Conservation (phyloP, 805 yeast genomes). For the Kurtzmaniella fragi region DNA sequence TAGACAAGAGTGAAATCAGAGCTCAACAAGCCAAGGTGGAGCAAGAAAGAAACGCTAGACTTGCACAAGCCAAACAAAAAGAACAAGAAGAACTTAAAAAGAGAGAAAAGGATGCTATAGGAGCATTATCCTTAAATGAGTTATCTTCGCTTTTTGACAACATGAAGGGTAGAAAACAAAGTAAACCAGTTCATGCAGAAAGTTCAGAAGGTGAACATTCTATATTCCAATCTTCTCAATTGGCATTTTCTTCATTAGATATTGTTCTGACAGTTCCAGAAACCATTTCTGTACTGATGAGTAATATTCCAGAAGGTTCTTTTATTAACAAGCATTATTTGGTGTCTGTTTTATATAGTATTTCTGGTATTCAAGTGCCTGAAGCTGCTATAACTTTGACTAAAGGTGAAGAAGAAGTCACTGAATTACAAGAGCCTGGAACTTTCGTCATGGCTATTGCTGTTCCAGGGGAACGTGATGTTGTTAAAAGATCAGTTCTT, state of each 20-base stretch:
- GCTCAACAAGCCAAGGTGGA: slow-evolving; percentile 1
- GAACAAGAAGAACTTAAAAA: slow-evolving; percentile 5
- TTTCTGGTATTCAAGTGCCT: slow-evolving; percentile 30
- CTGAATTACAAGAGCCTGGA: slow-evolving; percentile 20
- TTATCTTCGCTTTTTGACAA: slow-evolving; percentile 30
- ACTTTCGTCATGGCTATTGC: slow-evolving; percentile 21
- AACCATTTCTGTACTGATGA: slow-evolving; percentile 13
- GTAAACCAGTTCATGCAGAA: slow-evolving; percentile 2
- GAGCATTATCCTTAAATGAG: slow-evolving; percentile 34
- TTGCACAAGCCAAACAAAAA: slow-evolving; percentile 5
- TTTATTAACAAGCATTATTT: slow-evolving; percentile 19
- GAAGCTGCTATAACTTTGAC: slow-evolving; percentile 14
- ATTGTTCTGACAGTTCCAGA: slow-evolving; percentile 26
- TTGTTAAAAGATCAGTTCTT: slow-evolving; percentile 8
- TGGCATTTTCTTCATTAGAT: slow-evolving; percentile 24
- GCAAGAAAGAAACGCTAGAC: slow-evolving; percentile 1
- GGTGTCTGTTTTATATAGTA: slow-evolving; percentile 17
- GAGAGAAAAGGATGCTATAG: slow-evolving; percentile 7
- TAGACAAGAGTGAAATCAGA: slow-evolving; percentile 12
- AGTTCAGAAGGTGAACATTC: slow-evolving; percentile 4
- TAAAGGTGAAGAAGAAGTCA: slow-evolving; percentile 5
- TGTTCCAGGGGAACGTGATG: slow-evolving; percentile 20
- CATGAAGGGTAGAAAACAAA: slow-evolving; percentile 15
- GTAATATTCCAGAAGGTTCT: slow-evolving; percentile 14
- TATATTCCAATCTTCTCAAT: slow-evolving; percentile 11